Conservation (phyloP, 2,329 filamentous ascomycete species). For the Fusarium sp. region DNA sequence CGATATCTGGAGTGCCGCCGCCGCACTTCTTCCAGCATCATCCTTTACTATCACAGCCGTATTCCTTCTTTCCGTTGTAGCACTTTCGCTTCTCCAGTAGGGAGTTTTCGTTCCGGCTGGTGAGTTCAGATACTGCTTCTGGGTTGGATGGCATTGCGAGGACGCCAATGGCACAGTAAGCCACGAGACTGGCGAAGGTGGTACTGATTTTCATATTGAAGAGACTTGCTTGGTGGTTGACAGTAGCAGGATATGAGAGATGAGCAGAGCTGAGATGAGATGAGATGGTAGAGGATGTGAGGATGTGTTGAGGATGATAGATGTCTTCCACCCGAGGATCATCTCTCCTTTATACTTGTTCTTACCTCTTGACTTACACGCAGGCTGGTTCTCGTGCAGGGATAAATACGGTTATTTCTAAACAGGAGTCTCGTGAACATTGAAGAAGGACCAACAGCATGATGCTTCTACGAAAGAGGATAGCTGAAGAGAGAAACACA, state of each 20-base stretch:
- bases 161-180: background rate
- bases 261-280: no score
- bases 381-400: background rate
- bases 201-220: background rate
- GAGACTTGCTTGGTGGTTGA: background rate
- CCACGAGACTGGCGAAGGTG: background rate
- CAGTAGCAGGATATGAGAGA: background rate
- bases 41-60: background rate
- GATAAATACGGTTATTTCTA: background rate
- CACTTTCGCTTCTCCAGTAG: background rate
- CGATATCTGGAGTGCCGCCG: no score
- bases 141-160: background rate
- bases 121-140: background rate
- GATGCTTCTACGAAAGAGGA: background rate
- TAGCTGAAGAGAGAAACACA: background rate
- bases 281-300: background rate
- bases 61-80: background rate
- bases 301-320: background rate
- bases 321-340: background rate
- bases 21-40: background rate
- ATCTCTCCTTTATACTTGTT: background rate
- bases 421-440: background rate
- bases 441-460: background rate
- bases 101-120: background rate
- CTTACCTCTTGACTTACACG: background rate